phyloP scores from a whole-genome alignment of 176 grass and related monocot genomes.

The Zoysia japonica region DNA sequence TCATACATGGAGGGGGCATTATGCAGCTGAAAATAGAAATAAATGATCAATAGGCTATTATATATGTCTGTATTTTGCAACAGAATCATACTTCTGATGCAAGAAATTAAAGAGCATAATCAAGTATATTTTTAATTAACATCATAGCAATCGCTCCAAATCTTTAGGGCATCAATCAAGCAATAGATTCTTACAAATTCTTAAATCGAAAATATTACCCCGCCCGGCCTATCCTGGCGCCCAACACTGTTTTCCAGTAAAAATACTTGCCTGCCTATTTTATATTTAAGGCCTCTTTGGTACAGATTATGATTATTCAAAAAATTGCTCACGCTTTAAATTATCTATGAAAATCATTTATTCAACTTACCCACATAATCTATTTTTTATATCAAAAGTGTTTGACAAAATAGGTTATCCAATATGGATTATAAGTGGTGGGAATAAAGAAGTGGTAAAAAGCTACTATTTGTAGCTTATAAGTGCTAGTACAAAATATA shows the following conservation, averaged over 20 bases:
- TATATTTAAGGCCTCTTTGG: background rate
- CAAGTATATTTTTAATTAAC: background rate
- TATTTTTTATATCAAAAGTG: too few species aligned
- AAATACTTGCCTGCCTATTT: background rate
- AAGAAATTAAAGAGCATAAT: background rate
- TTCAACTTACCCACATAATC: too few species aligned
- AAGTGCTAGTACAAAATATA: too few species aligned
- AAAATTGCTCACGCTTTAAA: too few species aligned
- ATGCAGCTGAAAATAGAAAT: background rate
- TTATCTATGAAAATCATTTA: too few species aligned
- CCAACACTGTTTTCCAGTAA: background rate
- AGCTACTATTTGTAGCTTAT: too few species aligned
- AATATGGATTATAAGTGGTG: too few species aligned
- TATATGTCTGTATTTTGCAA: background rate
- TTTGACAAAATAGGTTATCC: too few species aligned
- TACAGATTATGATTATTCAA: too few species aligned
- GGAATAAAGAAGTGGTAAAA: too few species aligned
- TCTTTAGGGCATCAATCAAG: background rate
- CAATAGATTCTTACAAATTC: background rate
- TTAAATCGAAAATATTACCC: background rate
- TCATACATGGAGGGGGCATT: too few species aligned
- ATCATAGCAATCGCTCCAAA: background rate
- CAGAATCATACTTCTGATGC: background rate
- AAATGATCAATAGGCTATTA: background rate
- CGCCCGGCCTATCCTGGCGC: too few species aligned